These are phyloP conservation scores for Apiospora arundinis DNA, from an alignment of 2,329 filamentous ascomycete genomes.

Conservation along the genomic window DNA sequence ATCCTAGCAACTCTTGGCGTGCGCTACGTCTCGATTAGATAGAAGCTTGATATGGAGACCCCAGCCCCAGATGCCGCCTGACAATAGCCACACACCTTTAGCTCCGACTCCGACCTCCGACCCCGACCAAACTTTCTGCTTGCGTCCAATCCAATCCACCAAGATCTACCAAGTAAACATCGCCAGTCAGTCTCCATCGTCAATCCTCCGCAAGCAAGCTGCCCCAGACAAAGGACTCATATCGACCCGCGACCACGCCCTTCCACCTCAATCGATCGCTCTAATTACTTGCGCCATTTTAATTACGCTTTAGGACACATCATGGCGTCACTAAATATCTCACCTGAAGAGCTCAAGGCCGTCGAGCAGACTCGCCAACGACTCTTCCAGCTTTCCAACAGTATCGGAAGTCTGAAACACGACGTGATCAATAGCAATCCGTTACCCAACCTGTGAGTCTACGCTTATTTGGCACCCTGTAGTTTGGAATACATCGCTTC, in stretches of 20 bases:
- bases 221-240: not conserved
- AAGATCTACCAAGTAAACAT: not conserved
- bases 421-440: conserved; percentile 69
- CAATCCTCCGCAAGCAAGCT: not conserved
- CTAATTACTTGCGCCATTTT: not conserved
- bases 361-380: conserved; percentile 75
- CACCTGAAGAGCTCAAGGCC: conserved; percentile 67
- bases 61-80: not conserved
- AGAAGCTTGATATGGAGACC: not conserved
- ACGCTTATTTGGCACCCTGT: not conserved
- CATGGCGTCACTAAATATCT: conserved; percentile 54
- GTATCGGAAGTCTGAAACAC: conserved; percentile 66
- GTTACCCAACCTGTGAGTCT: conserved; percentile 68
- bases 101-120: not conserved
- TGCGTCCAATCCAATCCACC: not conserved
- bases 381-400: conserved; percentile 71
- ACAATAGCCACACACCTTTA: not conserved
- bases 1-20: not conserved
- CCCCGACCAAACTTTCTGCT: not conserved
- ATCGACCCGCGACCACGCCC: not conserved
- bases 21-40: not conserved
- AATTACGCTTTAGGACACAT: not conserved
- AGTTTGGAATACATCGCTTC: not conserved
- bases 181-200: not conserved
- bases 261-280: not conserved